Base-by-base conservation (phyloP, 139 green algal genomes). In the Chlorella ohadii region DNA sequence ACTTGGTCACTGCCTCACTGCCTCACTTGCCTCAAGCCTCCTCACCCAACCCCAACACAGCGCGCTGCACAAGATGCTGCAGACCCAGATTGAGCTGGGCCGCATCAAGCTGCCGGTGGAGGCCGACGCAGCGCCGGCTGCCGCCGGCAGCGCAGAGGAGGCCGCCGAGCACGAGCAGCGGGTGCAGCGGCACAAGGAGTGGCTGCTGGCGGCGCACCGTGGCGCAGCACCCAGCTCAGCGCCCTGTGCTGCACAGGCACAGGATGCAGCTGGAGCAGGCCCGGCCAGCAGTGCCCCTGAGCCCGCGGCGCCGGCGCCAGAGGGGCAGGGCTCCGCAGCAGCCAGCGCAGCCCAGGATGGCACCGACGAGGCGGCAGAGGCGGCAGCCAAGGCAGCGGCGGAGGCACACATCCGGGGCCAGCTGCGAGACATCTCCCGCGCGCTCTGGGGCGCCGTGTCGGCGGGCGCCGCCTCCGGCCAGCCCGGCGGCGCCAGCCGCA, bases 41-140 rank as follows among this genome's bases (percentile, higher is more conserved):
- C 38, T 27, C 47, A 33, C 70, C 23, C n/a, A 25, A 15, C 9
- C 65, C 15, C 55, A 33, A 44, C 27, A 64, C 65, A 84, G 78
- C 64, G n/a, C 31, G 36, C 64, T 84, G n/a, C 34, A 84, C 44
- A 36, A 34, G 13, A 34, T 84, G 79, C 33, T 84, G 25, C 0
- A 71, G 51, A 84, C 68, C 25, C 79, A 84, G 51, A 78, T 84
- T 13, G 79, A 84, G 79, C 66, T 84, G 79, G 66, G 79, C 0
- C 79, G 68, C 47, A 70, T 84, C 34, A 11, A 27, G 25, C 28
- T 84, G 41, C 78, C 64, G 2, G 38, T 27, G 5, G 78, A 77
- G 38, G 51, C 36, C 3, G 57, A 72, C 23, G 16, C 23, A 6
- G 59, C n/a, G 15, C 56, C 34, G 25, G 20, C 23, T 17, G 76